These are phyloP conservation scores for Pyrenula aspistea DNA, from an alignment of 495 filamentous ascomycete genomes.

Conservation along the genomic window DNA sequence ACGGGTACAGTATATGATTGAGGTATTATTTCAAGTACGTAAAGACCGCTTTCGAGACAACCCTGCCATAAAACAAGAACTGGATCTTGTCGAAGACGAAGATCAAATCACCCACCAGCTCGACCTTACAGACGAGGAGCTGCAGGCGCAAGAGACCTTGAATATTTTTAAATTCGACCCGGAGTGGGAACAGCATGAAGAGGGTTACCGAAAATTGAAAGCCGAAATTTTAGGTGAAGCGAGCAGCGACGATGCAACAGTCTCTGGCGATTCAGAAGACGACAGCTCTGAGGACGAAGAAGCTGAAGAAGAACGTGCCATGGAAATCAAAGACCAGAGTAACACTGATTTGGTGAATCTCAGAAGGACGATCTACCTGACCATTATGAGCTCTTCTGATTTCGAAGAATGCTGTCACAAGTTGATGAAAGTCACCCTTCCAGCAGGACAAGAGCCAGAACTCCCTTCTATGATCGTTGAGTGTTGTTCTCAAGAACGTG, in stretches of 20 bases:
- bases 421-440: slow-evolving; percentile 82
- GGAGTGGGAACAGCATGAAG: slow-evolving; percentile 84
- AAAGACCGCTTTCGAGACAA: slow-evolving; percentile 97
- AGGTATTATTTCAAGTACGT: slow-evolving; percentile 90
- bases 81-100: slow-evolving; percentile 93
- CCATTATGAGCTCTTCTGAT: slow-evolving; percentile 87
- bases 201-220: slow-evolving; percentile 75
- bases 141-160: slow-evolving; percentile 70
- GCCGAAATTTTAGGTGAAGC: slow-evolving; percentile 91
- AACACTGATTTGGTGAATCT: slow-evolving; percentile 93
- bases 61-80: slow-evolving; percentile 75
- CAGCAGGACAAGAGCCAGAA: slow-evolving; percentile 77
- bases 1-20: slow-evolving; percentile 95
- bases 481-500: slow-evolving; percentile 87
- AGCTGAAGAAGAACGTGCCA: slow-evolving; percentile 54
- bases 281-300: slow-evolving; percentile 73
- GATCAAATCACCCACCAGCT: slow-evolving; percentile 88
- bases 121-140: slow-evolving; percentile 58
- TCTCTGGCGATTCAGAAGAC: slow-evolving; percentile 57
- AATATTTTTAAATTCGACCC: slow-evolving; percentile 95
- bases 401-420: slow-evolving; percentile 96
- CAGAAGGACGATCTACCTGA: slow-evolving; percentile 88
- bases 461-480: slow-evolving; percentile 94
- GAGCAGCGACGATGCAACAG: slow-evolving; percentile 63
- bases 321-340: slow-evolving; percentile 96